Evolutionary conservation across 1,284 basidiomycete species (phyloP).

Genomic region (Pyrrhoderma lamaoense): DNA sequence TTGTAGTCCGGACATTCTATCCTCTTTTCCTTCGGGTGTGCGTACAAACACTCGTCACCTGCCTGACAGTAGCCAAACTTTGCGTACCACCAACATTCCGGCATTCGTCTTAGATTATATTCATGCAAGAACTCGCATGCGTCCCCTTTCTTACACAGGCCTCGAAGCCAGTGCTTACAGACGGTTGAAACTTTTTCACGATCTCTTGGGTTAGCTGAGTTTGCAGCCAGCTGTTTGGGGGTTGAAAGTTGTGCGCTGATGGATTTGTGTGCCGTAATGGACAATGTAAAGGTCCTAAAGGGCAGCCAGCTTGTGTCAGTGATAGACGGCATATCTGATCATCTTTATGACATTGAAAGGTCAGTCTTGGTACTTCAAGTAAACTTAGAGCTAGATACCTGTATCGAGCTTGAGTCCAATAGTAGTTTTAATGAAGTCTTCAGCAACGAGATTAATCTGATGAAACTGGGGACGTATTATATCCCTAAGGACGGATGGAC

Average conservation of each 20-base stretch:
- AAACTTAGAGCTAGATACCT: too few relatives aligned
- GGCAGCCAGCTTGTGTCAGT: conserved; percentile 76
- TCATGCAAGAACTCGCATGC: conserved; percentile 99
- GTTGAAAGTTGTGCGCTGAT: conserved; percentile 81
- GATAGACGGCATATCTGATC: conserved; percentile 86
- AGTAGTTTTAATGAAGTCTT: conserved; percentile 78
- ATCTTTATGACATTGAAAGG: too few relatives aligned
- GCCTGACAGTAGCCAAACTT: conserved; percentile 98
- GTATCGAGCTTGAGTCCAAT: conserved; percentile 88
- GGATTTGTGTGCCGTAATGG: conserved; percentile 87
- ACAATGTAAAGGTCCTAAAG: conserved; percentile 80
- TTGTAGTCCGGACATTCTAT: conserved; percentile 96
- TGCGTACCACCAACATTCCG: conserved; percentile 99
- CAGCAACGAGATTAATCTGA: conserved; percentile 85
- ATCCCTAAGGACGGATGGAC: conserved; percentile 62
- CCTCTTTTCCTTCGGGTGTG: conserved; percentile 91
- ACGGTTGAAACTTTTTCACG: conserved; percentile 86
- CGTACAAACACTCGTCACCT: conserved; percentile 97
- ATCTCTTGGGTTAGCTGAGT: conserved; percentile 55
- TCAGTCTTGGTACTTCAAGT: too few relatives aligned
- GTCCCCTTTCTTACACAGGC: conserved; percentile 97
- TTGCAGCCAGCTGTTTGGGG: conserved; percentile 69
- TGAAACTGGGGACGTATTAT: conserved; percentile 86
- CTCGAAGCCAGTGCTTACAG: conserved; percentile 99
- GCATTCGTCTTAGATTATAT: conserved; percentile 97